These are phyloP conservation scores for Aspergillus sparsus DNA, from an alignment of 495 filamentous ascomycete genomes.

Conservation along the genomic window DNA sequence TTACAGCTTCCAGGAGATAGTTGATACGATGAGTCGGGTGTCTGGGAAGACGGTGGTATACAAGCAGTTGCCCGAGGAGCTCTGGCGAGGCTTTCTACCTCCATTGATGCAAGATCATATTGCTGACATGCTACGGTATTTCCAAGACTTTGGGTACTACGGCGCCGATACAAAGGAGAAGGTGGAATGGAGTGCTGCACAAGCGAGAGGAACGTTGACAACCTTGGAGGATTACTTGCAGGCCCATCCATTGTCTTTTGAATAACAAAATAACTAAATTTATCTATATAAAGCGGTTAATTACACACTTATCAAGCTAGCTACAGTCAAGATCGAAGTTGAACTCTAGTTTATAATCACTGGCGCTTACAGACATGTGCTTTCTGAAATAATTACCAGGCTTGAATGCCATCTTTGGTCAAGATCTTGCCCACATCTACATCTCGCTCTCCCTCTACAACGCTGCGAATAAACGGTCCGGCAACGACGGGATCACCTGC, in stretches of 20 bases:
- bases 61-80: conserved; percentile 42
- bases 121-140: conserved; percentile 36
- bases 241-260: conserved; percentile 21
- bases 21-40: conserved; percentile 35
- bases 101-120: conserved; percentile 28
- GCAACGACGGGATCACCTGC: conserved; percentile 46
- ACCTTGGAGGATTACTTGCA: conserved; percentile 50
- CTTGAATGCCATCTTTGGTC: not conserved
- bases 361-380: not conserved
- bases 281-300: too few species aligned
- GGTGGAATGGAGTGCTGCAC: conserved; percentile 42
- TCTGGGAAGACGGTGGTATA: conserved; percentile 51
- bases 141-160: conserved; percentile 50
- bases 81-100: conserved; percentile 35
- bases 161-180: conserved; percentile 40
- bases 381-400: not conserved
- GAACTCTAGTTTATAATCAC: too few species aligned
- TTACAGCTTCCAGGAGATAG: conserved; percentile 41
- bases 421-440: not conserved
- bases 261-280: not conserved
- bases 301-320: too few species aligned
- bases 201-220: conserved; percentile 40
- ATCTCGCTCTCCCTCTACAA: conserved; percentile 44
- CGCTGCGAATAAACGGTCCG: conserved; percentile 44
- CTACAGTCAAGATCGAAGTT: too few species aligned